Evolutionary conservation across 208 protist species (phyloP).

Genomic region (Baffinella frigidus): DNA sequence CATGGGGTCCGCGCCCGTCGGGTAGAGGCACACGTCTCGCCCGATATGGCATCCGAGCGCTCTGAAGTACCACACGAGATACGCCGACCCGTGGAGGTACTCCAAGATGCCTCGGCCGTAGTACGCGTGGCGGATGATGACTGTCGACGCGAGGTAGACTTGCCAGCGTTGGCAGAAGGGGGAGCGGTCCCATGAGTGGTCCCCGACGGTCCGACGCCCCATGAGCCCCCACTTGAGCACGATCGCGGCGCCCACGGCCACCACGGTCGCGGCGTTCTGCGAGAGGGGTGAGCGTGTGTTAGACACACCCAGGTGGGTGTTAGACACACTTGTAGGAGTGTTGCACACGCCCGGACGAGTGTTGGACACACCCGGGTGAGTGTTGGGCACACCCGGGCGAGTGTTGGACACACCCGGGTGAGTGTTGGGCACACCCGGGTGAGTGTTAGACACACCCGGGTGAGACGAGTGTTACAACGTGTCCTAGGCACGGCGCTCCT

Average conservation of each 20-base stretch:
- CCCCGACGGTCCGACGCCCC: not conserved
- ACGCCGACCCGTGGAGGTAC: conserved; percentile 17
- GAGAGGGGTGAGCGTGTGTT: too few relatives aligned
- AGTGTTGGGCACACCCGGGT: too few relatives aligned
- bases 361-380: too few relatives aligned
- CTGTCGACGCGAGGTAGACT: not conserved
- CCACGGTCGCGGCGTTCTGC: not conserved
- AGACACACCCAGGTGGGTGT: too few relatives aligned
- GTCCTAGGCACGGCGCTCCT: too few relatives aligned
- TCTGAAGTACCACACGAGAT: conserved; percentile 44
- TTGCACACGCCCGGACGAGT: too few relatives aligned
- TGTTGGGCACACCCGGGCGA: too few relatives aligned
- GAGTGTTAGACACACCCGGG: too few relatives aligned
- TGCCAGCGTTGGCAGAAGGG: conserved; percentile 60
- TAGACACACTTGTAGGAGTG: too few relatives aligned
- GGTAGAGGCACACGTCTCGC: conserved; percentile 31
- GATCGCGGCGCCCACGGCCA: not conserved
- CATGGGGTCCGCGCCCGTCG: conserved; percentile 43
- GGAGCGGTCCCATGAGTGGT: conserved; percentile 9
- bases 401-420: too few relatives aligned
- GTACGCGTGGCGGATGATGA: conserved; percentile 28
- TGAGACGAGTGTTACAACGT: not conserved
- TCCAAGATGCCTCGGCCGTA: conserved; percentile 2
- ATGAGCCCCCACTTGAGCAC: conserved; percentile 1
- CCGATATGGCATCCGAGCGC: not conserved